A percentile compares a stretch with the other conserved stretches of the same genome.
Conservation (phyloP, 2,329 filamentous ascomycete genomes). For the Lomentospora prolificans region DNA sequence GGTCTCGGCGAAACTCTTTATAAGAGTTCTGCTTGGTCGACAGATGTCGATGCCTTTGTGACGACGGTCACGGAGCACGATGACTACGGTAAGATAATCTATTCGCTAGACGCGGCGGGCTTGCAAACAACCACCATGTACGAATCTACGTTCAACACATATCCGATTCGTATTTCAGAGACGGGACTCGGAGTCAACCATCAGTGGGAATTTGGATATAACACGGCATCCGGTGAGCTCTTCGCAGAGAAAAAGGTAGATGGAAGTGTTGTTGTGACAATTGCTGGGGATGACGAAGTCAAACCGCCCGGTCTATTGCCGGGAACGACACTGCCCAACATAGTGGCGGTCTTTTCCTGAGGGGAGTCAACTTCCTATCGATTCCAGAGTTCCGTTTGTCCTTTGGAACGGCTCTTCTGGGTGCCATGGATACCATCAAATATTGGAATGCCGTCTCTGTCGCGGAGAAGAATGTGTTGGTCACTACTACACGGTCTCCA, state of each 20-base stretch:
- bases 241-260: background rate
- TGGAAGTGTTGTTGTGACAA: background rate
- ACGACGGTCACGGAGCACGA: background rate
- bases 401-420: too few relatives aligned
- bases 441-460: too few relatives aligned
- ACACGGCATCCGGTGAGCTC: background rate
- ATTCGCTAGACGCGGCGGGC: background rate
- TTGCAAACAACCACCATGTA: background rate
- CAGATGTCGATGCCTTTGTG: background rate
- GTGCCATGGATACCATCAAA: too few relatives aligned
- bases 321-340: too few relatives aligned
- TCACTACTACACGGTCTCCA: background rate
- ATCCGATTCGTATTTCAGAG: background rate
- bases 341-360: too few relatives aligned
- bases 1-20: background rate
- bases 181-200: background rate
- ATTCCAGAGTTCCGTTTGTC: too few relatives aligned
- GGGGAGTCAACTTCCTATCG: too few relatives aligned
- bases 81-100: background rate
- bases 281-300: background rate
- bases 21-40: background rate
- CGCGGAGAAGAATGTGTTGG: background rate
- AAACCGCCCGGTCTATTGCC: background rate
- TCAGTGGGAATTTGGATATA: background rate
- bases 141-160: background rate